These are phyloP conservation scores for Globisporangium barbulae DNA, from an alignment of 352 stramenopile genomes.

Conservation along the genomic window DNA sequence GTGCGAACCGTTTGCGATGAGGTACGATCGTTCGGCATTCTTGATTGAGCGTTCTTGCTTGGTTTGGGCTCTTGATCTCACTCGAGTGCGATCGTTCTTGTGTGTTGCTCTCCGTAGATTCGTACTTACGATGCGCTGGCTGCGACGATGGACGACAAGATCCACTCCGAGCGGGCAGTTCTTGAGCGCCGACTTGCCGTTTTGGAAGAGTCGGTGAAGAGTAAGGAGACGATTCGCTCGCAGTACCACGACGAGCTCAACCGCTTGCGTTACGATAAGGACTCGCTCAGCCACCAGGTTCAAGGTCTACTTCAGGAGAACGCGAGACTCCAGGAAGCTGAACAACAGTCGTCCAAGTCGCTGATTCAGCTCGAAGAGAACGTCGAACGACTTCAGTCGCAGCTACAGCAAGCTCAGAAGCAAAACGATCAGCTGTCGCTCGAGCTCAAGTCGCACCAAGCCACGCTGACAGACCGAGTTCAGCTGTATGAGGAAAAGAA, in stretches of 20 bases:
- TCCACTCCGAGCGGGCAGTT: slow-evolving; percentile 27
- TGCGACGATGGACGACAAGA: slow-evolving; percentile 31
- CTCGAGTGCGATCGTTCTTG: not conserved
- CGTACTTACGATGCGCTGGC: slow-evolving; percentile 30
- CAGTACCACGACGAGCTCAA: slow-evolving; percentile 35
- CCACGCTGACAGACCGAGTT: slow-evolving; percentile 40
- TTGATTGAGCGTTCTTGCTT: not conserved
- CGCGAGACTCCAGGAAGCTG: slow-evolving; percentile 28
- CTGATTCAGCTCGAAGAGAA: slow-evolving; percentile 35
- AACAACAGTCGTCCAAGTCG: slow-evolving; percentile 31
- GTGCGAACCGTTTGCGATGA: slow-evolving; percentile 35
- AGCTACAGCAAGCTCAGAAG: slow-evolving; percentile 53
- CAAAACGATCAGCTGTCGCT: slow-evolving; percentile 54
- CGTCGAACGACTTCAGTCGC: slow-evolving; percentile 37
- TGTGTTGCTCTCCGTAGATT: slow-evolving; percentile 22
- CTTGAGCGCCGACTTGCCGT: slow-evolving; percentile 34
- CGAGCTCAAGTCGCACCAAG: slow-evolving; percentile 53
- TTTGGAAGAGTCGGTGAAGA: slow-evolving; percentile 33
- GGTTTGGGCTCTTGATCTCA: not conserved
- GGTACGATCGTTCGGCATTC: slow-evolving; percentile 14
- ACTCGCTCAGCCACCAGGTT: slow-evolving; percentile 21
- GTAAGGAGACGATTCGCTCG: slow-evolving; percentile 19
- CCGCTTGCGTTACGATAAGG: slow-evolving; percentile 23
- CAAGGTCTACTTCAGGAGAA: slow-evolving; percentile 28
- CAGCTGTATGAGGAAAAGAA: slow-evolving; percentile 65